These are phyloP conservation scores for Calonectria montana DNA, from an alignment of 2,329 filamentous ascomycete genomes.

Conservation along the genomic window DNA sequence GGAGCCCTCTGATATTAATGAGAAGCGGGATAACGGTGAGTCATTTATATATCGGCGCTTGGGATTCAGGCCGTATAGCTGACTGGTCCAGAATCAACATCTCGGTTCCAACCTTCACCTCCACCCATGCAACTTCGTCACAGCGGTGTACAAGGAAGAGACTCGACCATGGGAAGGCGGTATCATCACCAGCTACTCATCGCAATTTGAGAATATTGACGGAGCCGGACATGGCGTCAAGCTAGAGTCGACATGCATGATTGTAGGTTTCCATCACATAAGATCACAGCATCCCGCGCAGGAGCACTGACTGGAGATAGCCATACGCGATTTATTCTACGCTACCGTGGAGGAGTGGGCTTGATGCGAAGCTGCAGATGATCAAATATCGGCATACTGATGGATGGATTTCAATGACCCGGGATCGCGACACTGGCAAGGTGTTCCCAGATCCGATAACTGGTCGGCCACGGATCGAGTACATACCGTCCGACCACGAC, in stretches of 20 bases:
- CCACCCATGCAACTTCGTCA: constrained; percentile 75
- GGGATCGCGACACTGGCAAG: constrained; percentile 80
- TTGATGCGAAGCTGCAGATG: constrained; percentile 78
- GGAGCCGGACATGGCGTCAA: constrained; percentile 84
- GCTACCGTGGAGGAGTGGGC: constrained; percentile 74
- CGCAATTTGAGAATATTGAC: constrained; percentile 84
- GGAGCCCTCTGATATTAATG: constrained; percentile 80
- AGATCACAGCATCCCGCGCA: not conserved
- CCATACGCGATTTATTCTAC: constrained; percentile 73
- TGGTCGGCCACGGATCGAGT: constrained; percentile 74
- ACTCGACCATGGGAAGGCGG: constrained; percentile 78
- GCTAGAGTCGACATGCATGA: constrained; percentile 80
- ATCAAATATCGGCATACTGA: constrained; percentile 77
- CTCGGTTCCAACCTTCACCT: constrained; percentile 86
- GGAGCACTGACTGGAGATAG: constrained; percentile 48
- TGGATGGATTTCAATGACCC: constrained; percentile 78
- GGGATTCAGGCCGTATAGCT: constrained; percentile 26
- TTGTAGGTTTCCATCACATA: constrained; percentile 55
- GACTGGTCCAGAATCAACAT: constrained; percentile 71
- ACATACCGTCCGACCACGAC: constrained; percentile 78
- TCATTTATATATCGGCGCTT: constrained; percentile 10
- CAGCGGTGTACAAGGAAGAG: constrained; percentile 76
- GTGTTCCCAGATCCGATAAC: constrained; percentile 78
- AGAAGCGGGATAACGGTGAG: constrained; percentile 79
- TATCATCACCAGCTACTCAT: constrained; percentile 83